Percentiles rank a stretch among this genome's conserved stretches.
These are phyloP conservation scores for Trichoderma sp. DNA, from an alignment of 2,329 filamentous ascomycete genomes.

Conservation along the genomic window DNA sequence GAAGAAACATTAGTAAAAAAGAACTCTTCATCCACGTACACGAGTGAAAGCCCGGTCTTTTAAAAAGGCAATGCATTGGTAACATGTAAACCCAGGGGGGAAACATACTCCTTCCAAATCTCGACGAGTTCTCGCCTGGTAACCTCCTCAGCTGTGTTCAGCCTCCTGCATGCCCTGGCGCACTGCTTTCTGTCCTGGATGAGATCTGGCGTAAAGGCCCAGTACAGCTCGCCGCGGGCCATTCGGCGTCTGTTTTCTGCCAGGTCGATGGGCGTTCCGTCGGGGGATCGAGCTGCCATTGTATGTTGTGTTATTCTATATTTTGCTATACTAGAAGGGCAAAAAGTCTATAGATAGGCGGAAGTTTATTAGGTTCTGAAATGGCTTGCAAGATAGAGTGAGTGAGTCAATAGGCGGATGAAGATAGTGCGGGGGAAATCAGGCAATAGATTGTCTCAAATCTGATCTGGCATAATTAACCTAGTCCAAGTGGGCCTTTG, in stretches of 20 bases:
- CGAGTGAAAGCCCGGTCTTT: not conserved
- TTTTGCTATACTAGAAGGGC: not conserved
- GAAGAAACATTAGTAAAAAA: not conserved
- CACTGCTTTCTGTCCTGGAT: constrained; percentile 59
- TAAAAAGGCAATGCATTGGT: no score
- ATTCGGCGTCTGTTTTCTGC: constrained; percentile 53
- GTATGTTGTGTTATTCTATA: not conserved
- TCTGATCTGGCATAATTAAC: not conserved
- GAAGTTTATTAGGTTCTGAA: no score
- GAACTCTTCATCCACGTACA: not conserved
- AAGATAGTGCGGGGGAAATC: not conserved
- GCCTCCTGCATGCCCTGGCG: constrained; percentile 56
- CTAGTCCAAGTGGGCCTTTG: not conserved
- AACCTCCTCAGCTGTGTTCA: constrained; percentile 60
- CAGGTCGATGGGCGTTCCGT: constrained; percentile 33
- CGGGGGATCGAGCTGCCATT: constrained; percentile 13
- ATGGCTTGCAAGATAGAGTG: not conserved
- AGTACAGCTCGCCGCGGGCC: constrained; percentile 66
- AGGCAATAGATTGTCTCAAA: not conserved
- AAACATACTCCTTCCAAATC: constrained; percentile 68
- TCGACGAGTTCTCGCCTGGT: constrained; percentile 57
- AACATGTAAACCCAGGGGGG: no score
- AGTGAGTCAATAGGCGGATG: not conserved
- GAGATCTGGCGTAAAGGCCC: constrained; percentile 67
- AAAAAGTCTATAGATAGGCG: not conserved